Evolutionary conservation across 2,329 filamentous ascomycete genomes (phyloP).

Genomic region (Pseudogymnoascus sp.): DNA sequence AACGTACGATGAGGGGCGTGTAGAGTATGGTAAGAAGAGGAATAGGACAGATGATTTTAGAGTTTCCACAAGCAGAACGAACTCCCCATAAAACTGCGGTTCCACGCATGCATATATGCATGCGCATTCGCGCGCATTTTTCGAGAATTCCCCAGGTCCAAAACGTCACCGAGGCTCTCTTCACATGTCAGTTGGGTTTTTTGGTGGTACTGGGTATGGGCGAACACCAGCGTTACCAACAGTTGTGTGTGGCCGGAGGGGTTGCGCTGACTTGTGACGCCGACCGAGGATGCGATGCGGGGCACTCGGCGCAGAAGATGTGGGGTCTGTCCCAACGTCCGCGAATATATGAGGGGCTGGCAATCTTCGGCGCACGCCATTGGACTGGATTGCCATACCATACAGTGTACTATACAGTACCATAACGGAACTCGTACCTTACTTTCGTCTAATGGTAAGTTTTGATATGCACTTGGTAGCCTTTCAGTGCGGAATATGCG

Average conservation of each 20-base stretch:
- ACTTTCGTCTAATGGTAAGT: no score
- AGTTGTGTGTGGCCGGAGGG: background rate
- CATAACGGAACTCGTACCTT: no score
- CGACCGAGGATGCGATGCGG: background rate
- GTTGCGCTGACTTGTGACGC: constrained; percentile 3
- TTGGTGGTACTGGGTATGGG: background rate
- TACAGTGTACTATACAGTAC: background rate
- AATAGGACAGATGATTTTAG: background rate
- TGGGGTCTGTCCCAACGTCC: background rate
- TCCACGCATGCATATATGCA: background rate
- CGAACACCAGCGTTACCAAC: background rate
- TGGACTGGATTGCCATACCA: background rate
- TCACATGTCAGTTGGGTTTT: background rate
- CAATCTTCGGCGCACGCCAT: background rate
- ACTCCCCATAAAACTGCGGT: background rate
- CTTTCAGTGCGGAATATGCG: no score
- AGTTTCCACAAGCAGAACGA: constrained; percentile 1
- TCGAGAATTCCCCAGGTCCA: background rate
- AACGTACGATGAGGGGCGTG: background rate
- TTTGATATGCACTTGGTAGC: background rate
- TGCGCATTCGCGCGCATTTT: background rate
- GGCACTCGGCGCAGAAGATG: background rate
- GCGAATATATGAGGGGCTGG: constrained; percentile 2
- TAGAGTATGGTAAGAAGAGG: background rate
- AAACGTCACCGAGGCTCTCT: constrained; percentile 8